Base-by-base conservation (phyloP, 2,329 filamentous ascomycete genomes). In the Stachybotrys chartarum region DNA sequence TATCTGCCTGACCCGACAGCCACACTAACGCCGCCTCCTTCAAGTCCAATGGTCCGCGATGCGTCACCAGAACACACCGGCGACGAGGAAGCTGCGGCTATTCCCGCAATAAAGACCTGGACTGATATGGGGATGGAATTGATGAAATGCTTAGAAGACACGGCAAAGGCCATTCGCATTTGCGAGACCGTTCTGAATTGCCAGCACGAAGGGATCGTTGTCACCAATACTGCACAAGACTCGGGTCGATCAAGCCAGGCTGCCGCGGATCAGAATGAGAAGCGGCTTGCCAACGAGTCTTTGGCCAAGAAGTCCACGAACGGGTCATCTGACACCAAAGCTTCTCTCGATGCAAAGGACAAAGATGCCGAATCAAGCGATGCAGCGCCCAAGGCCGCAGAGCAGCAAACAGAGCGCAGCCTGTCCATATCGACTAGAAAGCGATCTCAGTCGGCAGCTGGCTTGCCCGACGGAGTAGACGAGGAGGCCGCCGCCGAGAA, bases 391-490 rank as follows among this genome's bases (percentile, higher is more conserved):
- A 73, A 72, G 44, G 56, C 61, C 39, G 56, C 63, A 3, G 68
- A 68, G 12, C 56, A 63, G 11, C 51, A 59, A 7, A 74, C 72
- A 46, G 66, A 70, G 24, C 64, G 68, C 6, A 73, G 72, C 50
- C 61, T 62, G n/a, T 74, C 77, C 2, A 60, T 73, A 6, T 67
- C 73, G 12, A 78, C 76, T 0, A 75, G 83, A 52, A 86, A 86
- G 64, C 75, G 84, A 52, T 86, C 84, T 2, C 83, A 86, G 57
- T 87, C 84, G 11, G 70, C 72, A 32, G 84, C 84, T 5, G 83
- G 83, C 3, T 68, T 87, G 16, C 74, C 74, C 0, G 83, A 86
- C 3, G 74, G 69, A 0, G 73, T 65, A 1, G 82, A 84, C 7
- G 83, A 86, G 53, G 83, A 86, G 39, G 77, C 74, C 30, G 73